Conservation (phyloP, 108 stramenopile species). For the Skeletonema grethae region DNA sequence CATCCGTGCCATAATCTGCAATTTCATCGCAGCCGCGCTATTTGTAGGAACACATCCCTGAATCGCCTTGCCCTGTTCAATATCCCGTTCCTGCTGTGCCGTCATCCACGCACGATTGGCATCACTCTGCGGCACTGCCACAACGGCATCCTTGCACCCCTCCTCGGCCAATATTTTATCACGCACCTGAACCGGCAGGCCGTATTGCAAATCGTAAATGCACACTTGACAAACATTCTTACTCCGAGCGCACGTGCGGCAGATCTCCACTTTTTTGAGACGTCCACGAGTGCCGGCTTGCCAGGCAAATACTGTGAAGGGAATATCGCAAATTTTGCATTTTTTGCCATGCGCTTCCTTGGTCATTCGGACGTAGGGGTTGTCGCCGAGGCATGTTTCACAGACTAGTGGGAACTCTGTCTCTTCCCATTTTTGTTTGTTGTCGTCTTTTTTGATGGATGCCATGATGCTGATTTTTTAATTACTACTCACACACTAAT, state of each 20-base stretch:
- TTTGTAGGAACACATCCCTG: conserved; percentile 59
- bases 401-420: conserved; percentile 97
- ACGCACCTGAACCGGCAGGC: conserved; percentile 91
- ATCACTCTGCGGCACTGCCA: conserved; percentile 85
- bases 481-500: too few relatives aligned
- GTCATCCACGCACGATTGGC: conserved; percentile 89
- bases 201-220: conserved; percentile 97
- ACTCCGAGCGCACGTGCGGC: conserved; percentile 91
- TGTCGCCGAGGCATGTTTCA: conserved; percentile 99
- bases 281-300: conserved; percentile 95
- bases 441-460: conserved; percentile 82
- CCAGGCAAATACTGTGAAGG: conserved; percentile 98
- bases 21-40: conserved; percentile 73
- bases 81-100: conserved; percentile 73
- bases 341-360: conserved; percentile 91
- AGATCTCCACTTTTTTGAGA: conserved; percentile 96
- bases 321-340: conserved; percentile 96
- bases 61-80: conserved; percentile 67
- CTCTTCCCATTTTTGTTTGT: conserved; percentile 93
- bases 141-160: conserved; percentile 47
- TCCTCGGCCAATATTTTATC: conserved; percentile 90
- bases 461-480: too few relatives aligned
- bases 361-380: conserved; percentile 99
- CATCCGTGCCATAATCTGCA: conserved; percentile 90
- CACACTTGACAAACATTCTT: conserved; percentile 99